These are phyloP conservation scores for Phellopilus nigrolimitatus DNA, from an alignment of 1,284 basidiomycete species.

Conservation along the genomic window DNA sequence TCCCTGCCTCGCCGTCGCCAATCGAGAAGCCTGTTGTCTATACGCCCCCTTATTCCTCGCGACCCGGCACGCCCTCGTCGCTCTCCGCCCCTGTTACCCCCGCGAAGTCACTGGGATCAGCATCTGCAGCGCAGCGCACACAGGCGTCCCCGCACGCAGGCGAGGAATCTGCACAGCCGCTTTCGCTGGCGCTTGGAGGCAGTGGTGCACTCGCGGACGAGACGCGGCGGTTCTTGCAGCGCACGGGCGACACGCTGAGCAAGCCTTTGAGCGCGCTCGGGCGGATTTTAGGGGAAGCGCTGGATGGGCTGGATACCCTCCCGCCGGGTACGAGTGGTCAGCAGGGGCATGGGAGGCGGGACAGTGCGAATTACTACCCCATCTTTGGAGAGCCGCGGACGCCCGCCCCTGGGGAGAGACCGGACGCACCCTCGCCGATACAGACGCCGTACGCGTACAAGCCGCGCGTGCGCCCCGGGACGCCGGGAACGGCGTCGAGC, in stretches of 20 bases:
- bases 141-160: slow-evolving; percentile 60
- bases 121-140: slow-evolving; percentile 29
- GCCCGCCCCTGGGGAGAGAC: slow-evolving; percentile 32
- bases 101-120: slow-evolving; percentile 26
- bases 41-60: slow-evolving; percentile 17
- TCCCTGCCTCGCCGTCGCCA: slow-evolving; percentile 50
- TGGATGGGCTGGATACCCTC: slow-evolving; percentile 47
- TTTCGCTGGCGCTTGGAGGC: slow-evolving; percentile 59
- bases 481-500: too few species aligned
- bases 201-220: slow-evolving; percentile 63
- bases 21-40: slow-evolving; percentile 20
- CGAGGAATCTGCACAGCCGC: slow-evolving; percentile 79
- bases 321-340: slow-evolving; percentile 28
- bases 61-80: slow-evolving; percentile 26
- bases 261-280: slow-evolving; percentile 85
- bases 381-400: slow-evolving; percentile 39
- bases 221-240: slow-evolving; percentile 77
- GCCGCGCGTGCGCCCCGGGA: slow-evolving; percentile 60
- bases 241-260: slow-evolving; percentile 83
- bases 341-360: slow-evolving; percentile 31
- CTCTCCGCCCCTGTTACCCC: slow-evolving; percentile 20
- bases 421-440: slow-evolving; percentile 35
- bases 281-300: slow-evolving; percentile 76
- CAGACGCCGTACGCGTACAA: slow-evolving; percentile 78
- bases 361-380: too few species aligned